Evolutionary conservation across 768 basidiomycete species (phyloP).

Genomic region (Kwoniella pini): DNA sequence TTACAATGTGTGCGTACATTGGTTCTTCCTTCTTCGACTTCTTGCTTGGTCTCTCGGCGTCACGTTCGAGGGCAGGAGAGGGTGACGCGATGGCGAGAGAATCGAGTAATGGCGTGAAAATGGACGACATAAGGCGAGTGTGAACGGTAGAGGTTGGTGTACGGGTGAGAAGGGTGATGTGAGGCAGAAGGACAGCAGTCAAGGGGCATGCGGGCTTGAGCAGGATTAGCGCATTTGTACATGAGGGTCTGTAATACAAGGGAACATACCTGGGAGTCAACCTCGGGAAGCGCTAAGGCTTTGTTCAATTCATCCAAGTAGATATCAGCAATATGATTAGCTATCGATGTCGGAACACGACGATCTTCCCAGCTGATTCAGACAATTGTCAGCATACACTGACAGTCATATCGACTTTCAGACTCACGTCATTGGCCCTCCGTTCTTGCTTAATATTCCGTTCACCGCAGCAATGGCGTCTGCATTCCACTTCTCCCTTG

Average conservation of each 20-base stretch:
- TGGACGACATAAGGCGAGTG: constrained; percentile 67
- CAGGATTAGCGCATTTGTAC: background rate
- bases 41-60: constrained; percentile 52
- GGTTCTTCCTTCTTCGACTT: constrained; percentile 53
- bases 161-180: constrained; percentile 69
- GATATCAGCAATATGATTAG: constrained; percentile 84
- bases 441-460: constrained; percentile 64
- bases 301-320: constrained; percentile 86
- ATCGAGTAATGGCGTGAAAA: constrained; percentile 70
- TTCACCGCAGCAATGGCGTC: constrained; percentile 65
- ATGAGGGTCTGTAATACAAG: background rate
- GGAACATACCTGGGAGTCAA: constrained; percentile 54
- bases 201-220: constrained; percentile 59
- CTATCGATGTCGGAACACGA: constrained; percentile 73
- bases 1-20: constrained; percentile 59
- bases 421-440: constrained; percentile 81
- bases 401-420: background rate
- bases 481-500: constrained; percentile 69
- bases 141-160: constrained; percentile 68
- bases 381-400: background rate
- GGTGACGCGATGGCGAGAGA: constrained; percentile 58
- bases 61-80: constrained; percentile 55
- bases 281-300: constrained; percentile 52
- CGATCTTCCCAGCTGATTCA: constrained; percentile 65
- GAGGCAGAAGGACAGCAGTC: constrained; percentile 66